Evolutionary conservation across 2,329 filamentous ascomycete species (phyloP).

Genomic region (Penicillium sp.): DNA sequence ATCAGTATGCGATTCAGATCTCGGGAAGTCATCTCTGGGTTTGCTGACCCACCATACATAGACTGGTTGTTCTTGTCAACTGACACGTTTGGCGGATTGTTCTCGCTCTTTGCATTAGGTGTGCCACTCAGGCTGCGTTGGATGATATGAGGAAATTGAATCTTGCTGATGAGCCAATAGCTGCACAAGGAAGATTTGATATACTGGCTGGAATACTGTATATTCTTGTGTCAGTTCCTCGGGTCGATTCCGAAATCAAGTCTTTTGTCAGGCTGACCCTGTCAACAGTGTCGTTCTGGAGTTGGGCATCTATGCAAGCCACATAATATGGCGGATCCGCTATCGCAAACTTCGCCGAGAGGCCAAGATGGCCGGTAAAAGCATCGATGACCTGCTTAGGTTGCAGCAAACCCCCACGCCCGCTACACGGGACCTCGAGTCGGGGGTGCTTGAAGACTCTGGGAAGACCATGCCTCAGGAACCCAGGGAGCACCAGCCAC

Average conservation of each 20-base stretch:
- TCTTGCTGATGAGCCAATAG: conserved; percentile 34
- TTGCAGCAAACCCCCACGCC: conserved; percentile 5
- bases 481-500: neutral
- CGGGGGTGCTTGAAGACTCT: neutral
- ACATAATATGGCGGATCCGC: conserved; percentile 58
- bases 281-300: conserved; percentile 54
- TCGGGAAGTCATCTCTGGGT: neutral
- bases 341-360: conserved; percentile 53
- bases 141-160: neutral
- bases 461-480: conserved; percentile 2
- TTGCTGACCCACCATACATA: conserved; percentile 11
- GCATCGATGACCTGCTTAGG: conserved; percentile 55
- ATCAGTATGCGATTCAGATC: conserved; percentile 47
- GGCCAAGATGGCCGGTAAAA: conserved; percentile 52
- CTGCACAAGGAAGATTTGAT: conserved; percentile 61
- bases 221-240: conserved; percentile 54
- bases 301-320: conserved; percentile 58
- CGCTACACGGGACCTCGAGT: conserved; percentile 6
- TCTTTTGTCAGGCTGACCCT: neutral
- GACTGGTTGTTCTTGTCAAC: conserved; percentile 59
- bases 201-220: conserved; percentile 60
- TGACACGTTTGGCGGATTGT: conserved; percentile 61
- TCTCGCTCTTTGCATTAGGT: conserved; percentile 63
- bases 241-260: neutral
- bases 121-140: conserved; percentile 18